These are phyloP conservation scores for Hypoxylon intermedium DNA, from an alignment of 495 filamentous ascomycete species.

Conservation along the genomic window DNA sequence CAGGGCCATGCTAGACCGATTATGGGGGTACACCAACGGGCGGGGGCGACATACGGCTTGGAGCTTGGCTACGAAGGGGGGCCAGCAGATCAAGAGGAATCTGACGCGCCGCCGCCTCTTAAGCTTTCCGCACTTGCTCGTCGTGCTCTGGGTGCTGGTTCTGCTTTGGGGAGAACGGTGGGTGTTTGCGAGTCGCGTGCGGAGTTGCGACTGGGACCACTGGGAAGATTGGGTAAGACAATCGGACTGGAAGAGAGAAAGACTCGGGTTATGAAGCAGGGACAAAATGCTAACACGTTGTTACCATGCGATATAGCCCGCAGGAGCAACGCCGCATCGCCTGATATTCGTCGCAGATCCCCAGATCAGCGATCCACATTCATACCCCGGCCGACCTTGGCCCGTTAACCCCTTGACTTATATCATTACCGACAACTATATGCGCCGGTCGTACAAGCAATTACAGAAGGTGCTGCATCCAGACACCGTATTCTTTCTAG, in stretches of 20 bases:
- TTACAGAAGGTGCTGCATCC: constrained; percentile 75
- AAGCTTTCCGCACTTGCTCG: constrained; percentile 69
- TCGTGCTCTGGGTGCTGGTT: constrained; percentile 75
- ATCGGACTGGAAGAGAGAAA: not conserved
- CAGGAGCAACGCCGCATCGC: constrained; percentile 79
- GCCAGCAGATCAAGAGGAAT: constrained; percentile 48
- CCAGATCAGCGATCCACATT: constrained; percentile 97
- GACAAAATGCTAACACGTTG: constrained; percentile 21
- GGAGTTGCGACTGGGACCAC: constrained; percentile 76
- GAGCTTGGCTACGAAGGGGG: constrained; percentile 35
- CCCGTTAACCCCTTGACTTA: constrained; percentile 80
- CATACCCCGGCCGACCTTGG: constrained; percentile 93
- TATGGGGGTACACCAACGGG: constrained; percentile 46
- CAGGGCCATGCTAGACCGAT: constrained; percentile 34
- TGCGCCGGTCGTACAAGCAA: constrained; percentile 76
- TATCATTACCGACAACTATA: constrained; percentile 84
- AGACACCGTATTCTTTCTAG: constrained; percentile 86
- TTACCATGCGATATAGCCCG: constrained; percentile 62
- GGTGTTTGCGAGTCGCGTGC: constrained; percentile 71
- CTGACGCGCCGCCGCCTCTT: constrained; percentile 56
- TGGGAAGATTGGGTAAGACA: constrained; percentile 92
- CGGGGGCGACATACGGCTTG: constrained; percentile 45
- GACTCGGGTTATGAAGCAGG: not conserved
- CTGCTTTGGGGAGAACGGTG: constrained; percentile 89
- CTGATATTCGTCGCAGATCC: constrained; percentile 91